Percentiles rank a stretch among this genome's conserved stretches.
Conservation (phyloP, 805 yeast genomes). For the Isabelozyma gotoi region DNA sequence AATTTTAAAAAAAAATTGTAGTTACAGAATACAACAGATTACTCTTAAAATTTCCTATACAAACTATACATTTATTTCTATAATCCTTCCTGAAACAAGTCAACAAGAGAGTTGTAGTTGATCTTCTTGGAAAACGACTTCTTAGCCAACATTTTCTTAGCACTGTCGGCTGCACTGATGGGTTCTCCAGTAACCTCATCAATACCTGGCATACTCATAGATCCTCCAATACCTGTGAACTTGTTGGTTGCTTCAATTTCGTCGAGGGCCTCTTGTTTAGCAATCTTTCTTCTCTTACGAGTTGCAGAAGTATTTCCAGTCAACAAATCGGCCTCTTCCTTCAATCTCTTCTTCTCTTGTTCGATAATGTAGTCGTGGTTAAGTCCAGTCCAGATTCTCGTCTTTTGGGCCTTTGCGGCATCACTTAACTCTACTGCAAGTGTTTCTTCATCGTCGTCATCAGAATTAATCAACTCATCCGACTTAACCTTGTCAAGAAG, state of each 20-base stretch:
- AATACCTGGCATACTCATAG: slow-evolving; percentile 33
- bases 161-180: slow-evolving; percentile 73
- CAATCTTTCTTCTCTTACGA: slow-evolving; percentile 42
- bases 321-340: slow-evolving; percentile 81
- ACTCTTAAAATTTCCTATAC: too few relatives aligned
- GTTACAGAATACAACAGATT: too few relatives aligned
- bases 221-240: slow-evolving; percentile 28
- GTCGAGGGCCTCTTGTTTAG: slow-evolving; percentile 12
- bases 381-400: slow-evolving; percentile 84
- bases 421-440: slow-evolving; percentile 58
- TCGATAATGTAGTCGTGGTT: slow-evolving; percentile 84
- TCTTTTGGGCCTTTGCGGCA: slow-evolving; percentile 73
- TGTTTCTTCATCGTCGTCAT: slow-evolving; percentile 83
- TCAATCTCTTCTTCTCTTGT: slow-evolving; percentile 80
- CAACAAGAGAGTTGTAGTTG: slow-evolving; percentile 79
- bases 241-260: slow-evolving; percentile 20
- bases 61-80: too few relatives aligned
- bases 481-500: slow-evolving; percentile 54
- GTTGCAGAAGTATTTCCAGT: slow-evolving; percentile 63
- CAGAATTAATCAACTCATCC: slow-evolving; percentile 59
- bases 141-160: slow-evolving; percentile 71
- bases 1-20: too few relatives aligned
- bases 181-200: slow-evolving; percentile 41
- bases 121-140: slow-evolving; percentile 84
- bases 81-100: slow-evolving; percentile 28